phyloP scores from a whole-genome alignment of 1,284 basidiomycete genomes.

The Malassezia pachydermatis region DNA sequence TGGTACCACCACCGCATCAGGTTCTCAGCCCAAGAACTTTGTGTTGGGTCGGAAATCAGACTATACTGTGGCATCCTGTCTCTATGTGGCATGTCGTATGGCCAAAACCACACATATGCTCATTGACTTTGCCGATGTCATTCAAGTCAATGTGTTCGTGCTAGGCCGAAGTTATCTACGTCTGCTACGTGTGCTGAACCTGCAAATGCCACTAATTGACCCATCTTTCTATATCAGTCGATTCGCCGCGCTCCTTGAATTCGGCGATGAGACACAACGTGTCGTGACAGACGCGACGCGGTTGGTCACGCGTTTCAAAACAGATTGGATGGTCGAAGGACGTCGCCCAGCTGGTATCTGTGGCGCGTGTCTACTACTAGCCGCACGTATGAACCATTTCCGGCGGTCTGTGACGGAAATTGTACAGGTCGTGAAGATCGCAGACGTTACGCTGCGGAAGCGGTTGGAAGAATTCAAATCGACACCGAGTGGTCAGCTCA shows the following conservation, averaged over 20 bases:
- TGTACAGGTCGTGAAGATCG: conserved; percentile 88
- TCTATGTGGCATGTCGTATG: conserved; percentile 86
- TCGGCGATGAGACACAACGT: conserved; percentile 81
- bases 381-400: conserved; percentile 97
- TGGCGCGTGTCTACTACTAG: conserved; percentile 85
- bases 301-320: conserved; percentile 83
- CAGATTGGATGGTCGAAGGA: conserved; percentile 95
- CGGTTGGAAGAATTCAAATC: conserved; percentile 89
- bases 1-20: conserved; percentile 35
- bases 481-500: conserved; percentile 74
- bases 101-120: conserved; percentile 88
- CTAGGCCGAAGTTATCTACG: conserved; percentile 93
- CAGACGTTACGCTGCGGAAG: conserved; percentile 83
- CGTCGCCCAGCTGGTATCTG: conserved; percentile 93
- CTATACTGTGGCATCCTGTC: conserved; percentile 87
- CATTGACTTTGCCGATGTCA: conserved; percentile 69
- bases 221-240: conserved; percentile 94
- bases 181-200: conserved; percentile 75
- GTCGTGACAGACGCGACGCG: conserved; percentile 89
- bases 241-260: conserved; percentile 91
- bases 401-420: conserved; percentile 84
- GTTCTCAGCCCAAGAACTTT: conserved; percentile 40
- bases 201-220: conserved; percentile 77
- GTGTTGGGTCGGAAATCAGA: conserved; percentile 67
- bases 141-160: conserved; percentile 82